These are phyloP conservation scores for Candida ponderosae DNA, from an alignment of 805 yeast genomes.

Conservation along the genomic window DNA sequence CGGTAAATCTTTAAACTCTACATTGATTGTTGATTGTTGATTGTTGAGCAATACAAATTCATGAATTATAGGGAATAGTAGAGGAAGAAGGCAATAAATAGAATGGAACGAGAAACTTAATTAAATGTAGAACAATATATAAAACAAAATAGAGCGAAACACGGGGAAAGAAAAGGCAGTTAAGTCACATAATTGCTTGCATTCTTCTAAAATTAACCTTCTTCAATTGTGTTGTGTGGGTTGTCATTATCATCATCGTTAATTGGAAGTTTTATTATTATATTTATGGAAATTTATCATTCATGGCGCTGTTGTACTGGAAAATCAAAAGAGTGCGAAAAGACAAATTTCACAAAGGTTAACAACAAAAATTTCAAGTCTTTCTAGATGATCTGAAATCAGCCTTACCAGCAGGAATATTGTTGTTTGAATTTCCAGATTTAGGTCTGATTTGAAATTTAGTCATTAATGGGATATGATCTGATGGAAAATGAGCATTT, in stretches of 20 bases:
- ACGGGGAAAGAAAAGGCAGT: too few relatives aligned
- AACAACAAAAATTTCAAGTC: slow-evolving; percentile 2
- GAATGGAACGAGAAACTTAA: too few relatives aligned
- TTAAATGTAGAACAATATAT: too few relatives aligned
- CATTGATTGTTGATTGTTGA: too few relatives aligned
- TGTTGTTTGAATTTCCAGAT: slow-evolving; percentile 21
- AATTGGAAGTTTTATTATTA: not conserved
- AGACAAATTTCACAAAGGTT: not conserved
- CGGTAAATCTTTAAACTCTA: too few relatives aligned
- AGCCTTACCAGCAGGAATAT: not conserved
- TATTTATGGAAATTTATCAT: not conserved
- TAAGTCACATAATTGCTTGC: too few relatives aligned
- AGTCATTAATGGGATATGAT: slow-evolving; percentile 75
- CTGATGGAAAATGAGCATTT: slow-evolving; percentile 87
- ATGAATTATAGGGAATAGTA: too few relatives aligned
- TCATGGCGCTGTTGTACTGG: not conserved
- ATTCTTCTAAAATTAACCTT: too few relatives aligned
- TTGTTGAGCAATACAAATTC: too few relatives aligned
- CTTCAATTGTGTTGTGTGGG: not conserved
- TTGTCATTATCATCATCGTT: not conserved
- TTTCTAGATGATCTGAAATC: slow-evolving; percentile 8
- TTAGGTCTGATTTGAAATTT: slow-evolving; percentile 54
- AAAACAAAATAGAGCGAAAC: too few relatives aligned
- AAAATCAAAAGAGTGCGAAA: not conserved
- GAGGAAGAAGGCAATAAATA: too few relatives aligned